Conservation (phyloP, 2,329 filamentous ascomycete genomes). For the Mycosphaerella sp. region DNA sequence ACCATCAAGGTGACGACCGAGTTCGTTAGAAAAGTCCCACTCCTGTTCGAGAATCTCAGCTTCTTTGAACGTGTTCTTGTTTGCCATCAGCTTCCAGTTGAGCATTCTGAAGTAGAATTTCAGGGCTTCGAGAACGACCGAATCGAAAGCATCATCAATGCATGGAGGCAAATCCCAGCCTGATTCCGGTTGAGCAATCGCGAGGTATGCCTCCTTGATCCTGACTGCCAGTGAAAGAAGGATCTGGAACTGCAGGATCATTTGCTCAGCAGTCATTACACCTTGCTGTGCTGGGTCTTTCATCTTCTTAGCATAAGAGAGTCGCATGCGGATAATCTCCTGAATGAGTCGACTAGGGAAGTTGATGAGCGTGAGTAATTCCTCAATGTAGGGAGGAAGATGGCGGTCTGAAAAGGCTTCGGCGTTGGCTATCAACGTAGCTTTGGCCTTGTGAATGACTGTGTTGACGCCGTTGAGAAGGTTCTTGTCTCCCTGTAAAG, state of each 20-base stretch:
- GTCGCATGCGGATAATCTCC: constrained; percentile 86
- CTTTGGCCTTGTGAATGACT: constrained; percentile 90
- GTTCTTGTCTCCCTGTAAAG: constrained; percentile 74
- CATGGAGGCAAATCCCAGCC: constrained; percentile 95
- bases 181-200: constrained; percentile 76
- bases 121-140: constrained; percentile 81
- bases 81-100: constrained; percentile 94
- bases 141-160: constrained; percentile 93
- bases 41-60: constrained; percentile 95
- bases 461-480: constrained; percentile 77
- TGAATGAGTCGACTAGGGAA: constrained; percentile 94
- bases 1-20: constrained; percentile 82
- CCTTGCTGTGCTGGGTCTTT: constrained; percentile 91
- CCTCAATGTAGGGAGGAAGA: constrained; percentile 92
- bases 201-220: constrained; percentile 83
- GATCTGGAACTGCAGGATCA: constrained; percentile 95
- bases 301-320: constrained; percentile 90
- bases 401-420: constrained; percentile 80
- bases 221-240: constrained; percentile 83
- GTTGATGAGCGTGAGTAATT: constrained; percentile 90
- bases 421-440: constrained; percentile 79
- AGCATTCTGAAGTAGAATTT: constrained; percentile 99
- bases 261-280: constrained; percentile 90
- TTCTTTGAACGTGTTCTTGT: constrained; percentile 99
- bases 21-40: constrained; percentile 94